Percentiles rank a stretch among this genome's conserved stretches.
Evolutionary conservation across 2,329 filamentous ascomycete species (phyloP).

Genomic region (Didymella lethalis): DNA sequence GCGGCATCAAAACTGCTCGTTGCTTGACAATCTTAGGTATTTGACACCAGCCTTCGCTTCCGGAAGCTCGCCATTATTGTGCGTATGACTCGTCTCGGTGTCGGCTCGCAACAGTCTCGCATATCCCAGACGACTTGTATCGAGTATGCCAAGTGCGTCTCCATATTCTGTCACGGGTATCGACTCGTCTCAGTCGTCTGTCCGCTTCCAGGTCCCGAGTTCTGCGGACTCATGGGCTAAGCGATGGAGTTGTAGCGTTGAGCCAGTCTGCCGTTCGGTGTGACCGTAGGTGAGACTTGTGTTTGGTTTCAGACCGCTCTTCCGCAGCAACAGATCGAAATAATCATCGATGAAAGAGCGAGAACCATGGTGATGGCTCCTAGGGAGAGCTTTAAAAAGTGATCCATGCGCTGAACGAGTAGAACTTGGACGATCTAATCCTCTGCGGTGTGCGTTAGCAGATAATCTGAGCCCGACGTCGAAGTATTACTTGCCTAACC

Average conservation of each 20-base stretch:
- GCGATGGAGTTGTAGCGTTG: background rate
- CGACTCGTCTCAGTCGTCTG: background rate
- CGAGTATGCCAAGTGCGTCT: background rate
- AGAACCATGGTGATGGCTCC: background rate
- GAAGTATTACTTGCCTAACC: background rate
- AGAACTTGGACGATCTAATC: background rate
- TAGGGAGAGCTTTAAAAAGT: background rate
- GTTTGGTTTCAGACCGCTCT: background rate
- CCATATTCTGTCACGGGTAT: background rate
- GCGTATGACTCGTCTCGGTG: background rate
- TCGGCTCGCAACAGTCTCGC: background rate
- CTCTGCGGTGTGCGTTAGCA: background rate
- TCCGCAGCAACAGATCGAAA: background rate
- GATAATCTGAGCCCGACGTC: background rate
- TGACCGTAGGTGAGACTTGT: background rate
- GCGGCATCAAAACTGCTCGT: background rate
- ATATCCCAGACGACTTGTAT: background rate
- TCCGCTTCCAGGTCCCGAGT: background rate
- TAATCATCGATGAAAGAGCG: background rate
- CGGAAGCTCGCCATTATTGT: background rate
- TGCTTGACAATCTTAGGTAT: background rate
- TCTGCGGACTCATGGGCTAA: background rate
- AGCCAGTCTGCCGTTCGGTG: background rate
- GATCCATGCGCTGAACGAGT: background rate
- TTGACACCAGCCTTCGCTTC: background rate